Evolutionary conservation across 169 alveolate species (phyloP).

Genomic region (Plasmodium berghei): DNA sequence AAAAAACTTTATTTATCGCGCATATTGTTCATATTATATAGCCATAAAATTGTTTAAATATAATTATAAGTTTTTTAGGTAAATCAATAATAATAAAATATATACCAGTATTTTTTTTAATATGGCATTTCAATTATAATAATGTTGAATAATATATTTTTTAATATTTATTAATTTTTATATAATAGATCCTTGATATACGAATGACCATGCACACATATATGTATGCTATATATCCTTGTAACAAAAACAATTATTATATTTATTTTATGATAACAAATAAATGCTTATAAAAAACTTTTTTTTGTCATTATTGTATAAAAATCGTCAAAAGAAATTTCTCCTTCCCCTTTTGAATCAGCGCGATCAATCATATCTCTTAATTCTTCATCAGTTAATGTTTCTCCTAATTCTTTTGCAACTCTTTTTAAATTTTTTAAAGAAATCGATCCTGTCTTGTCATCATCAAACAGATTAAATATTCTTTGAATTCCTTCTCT

Average conservation of each 20-base stretch:
- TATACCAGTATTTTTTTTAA: too few relatives aligned
- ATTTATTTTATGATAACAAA: background rate
- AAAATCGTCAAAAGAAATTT: conserved; percentile 98
- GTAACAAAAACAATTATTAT: background rate
- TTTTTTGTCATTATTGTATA: conserved; percentile 98
- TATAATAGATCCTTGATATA: background rate
- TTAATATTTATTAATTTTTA: too few relatives aligned
- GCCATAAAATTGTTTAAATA: too few relatives aligned
- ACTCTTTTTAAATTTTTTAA: conserved; percentile 96
- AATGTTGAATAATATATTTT: too few relatives aligned
- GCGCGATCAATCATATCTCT: conserved; percentile 99
- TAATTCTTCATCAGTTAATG: conserved; percentile 97
- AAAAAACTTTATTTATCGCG: too few relatives aligned
- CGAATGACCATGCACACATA: background rate
- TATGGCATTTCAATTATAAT: too few relatives aligned
- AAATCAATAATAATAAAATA: too few relatives aligned
- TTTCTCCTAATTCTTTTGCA: conserved; percentile 99
- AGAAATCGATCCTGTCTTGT: conserved; percentile 96
- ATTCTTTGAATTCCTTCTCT: conserved; percentile 98
- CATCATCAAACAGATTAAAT: conserved; percentile 97
- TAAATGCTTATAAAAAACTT: conserved; percentile 91
- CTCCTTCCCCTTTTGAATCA: conserved; percentile 99
- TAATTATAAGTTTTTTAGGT: too few relatives aligned
- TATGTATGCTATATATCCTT: background rate
- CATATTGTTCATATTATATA: too few relatives aligned